phyloP scores from a whole-genome alignment of 2,329 filamentous ascomycete species.

The Cephalotrichum gorgonifer region DNA sequence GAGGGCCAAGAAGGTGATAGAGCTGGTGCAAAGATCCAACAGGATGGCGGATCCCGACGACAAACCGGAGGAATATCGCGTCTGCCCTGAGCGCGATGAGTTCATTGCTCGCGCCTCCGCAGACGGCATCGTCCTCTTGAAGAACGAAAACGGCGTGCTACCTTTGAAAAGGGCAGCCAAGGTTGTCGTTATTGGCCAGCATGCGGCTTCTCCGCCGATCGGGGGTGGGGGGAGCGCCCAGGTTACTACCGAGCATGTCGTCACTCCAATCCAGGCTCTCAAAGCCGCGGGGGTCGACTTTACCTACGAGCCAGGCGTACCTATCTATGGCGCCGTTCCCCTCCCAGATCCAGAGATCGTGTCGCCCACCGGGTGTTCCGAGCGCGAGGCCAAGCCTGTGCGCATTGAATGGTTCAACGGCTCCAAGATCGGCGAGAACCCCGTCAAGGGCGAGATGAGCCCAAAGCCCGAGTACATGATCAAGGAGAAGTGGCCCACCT shows the following conservation, averaged over 20 bases:
- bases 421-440: background rate
- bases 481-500: constrained; percentile 9
- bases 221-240: constrained; percentile 20
- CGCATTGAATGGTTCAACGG: background rate
- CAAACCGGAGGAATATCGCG: constrained; percentile 8
- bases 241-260: background rate
- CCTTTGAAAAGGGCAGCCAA: constrained; percentile 27
- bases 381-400: background rate
- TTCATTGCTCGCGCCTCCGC: constrained; percentile 12
- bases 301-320: too few species aligned
- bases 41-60: constrained; percentile 9
- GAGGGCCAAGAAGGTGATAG: constrained; percentile 18
- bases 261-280: too few species aligned
- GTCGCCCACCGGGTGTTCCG: background rate
- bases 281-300: too few species aligned
- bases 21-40: constrained; percentile 16
- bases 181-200: constrained; percentile 9
- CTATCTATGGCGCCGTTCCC: constrained; percentile 20
- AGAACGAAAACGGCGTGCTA: constrained; percentile 46
- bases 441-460: constrained; percentile 2
- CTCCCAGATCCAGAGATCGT: constrained; percentile 10
- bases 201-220: constrained; percentile 17
- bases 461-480: constrained; percentile 14
- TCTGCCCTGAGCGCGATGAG: constrained; percentile 14
- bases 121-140: constrained; percentile 42